phyloP scores from a whole-genome alignment of 2,329 filamentous ascomycete genomes.

The Camillea tinctor region DNA sequence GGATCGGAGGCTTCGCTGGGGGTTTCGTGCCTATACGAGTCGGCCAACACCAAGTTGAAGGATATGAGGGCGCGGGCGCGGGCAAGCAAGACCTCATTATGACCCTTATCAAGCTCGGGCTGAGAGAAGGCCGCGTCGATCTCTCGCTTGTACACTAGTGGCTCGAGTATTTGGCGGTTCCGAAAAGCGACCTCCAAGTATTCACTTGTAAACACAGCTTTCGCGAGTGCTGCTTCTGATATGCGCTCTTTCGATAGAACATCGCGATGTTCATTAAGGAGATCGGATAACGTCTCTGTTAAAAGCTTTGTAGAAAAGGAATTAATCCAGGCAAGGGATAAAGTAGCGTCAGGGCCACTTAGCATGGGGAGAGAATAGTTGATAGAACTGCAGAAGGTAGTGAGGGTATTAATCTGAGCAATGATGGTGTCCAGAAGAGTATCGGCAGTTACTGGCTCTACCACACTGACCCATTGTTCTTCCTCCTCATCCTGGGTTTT shows the following conservation, averaged over 20 bases:
- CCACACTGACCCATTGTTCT: slow-evolving; percentile 65
- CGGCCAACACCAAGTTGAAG: slow-evolving; percentile 26
- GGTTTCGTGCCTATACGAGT: slow-evolving; percentile 5
- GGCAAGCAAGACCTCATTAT: slow-evolving; percentile 20
- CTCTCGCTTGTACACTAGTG: slow-evolving; percentile 25
- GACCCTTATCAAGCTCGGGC: slow-evolving; percentile 19
- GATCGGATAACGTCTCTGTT: slow-evolving; percentile 2
- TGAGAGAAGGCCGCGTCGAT: slow-evolving; percentile 27
- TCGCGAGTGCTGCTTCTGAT: slow-evolving; percentile 26
- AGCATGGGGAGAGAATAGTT: slow-evolving; percentile 29
- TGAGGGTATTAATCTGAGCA: slow-evolving; percentile 58
- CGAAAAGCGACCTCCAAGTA: slow-evolving; percentile 28
- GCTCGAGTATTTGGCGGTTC: slow-evolving; percentile 20
- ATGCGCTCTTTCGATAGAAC: slow-evolving; percentile 4
- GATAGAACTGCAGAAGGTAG: slow-evolving; percentile 48
- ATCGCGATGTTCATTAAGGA: slow-evolving; percentile 8
- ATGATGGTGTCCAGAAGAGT: slow-evolving; percentile 68
- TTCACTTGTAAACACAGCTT: slow-evolving; percentile 24
- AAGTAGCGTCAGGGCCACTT: not conserved
- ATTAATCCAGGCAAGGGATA: slow-evolving; percentile 54
- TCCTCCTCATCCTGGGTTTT: slow-evolving; percentile 31
- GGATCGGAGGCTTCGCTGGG: not conserved
- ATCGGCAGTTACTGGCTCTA: slow-evolving; percentile 63
- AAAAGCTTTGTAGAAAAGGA: slow-evolving; percentile 53
- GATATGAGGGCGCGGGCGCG: slow-evolving; percentile 28